Base-by-base conservation (phyloP, 1,139 yeast species). In the Geotrichum histeridarum region DNA sequence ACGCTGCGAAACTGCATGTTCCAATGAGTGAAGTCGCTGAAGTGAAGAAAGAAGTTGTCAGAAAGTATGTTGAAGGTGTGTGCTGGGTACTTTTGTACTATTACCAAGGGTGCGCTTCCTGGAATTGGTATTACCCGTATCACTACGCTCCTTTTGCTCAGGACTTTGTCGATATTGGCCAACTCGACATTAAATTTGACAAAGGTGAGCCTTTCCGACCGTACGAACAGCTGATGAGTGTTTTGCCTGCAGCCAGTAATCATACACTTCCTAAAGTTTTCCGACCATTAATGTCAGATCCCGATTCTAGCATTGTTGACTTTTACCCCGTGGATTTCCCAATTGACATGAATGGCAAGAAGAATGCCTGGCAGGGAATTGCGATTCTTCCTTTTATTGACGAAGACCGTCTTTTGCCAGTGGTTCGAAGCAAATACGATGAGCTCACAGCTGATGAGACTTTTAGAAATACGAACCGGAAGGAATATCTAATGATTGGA, bases 111-210 rank as follows among this genome's bases (percentile, higher is more conserved):
- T 93, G 98, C 72, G 95, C 96, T 0, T 91, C 98, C 0, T 94
- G 99, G 99, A 86, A 84, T 55, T 94, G 99, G 99, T 94, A 82
- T 69, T 94, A 85, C 64, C 99, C 98, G 0, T 93, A 84, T 67
- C 99, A 94, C 68, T 94, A 94, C 72, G 98, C 99, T 0, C 99
- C 99, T 17, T 90, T 93, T 76, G 98, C 98, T 0, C 78, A 86
- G 8, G 99, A 94, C 68, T 86, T 94, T 64, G 74, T 71, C 3
- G 79, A 82, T 50, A 71, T 90, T 45, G 77, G 79, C 1, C 82
- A 79, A 36, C 70, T 85, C 43, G 77, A 84, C 1, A 77, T 91
- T 47, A 71, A 74, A 42, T 91, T 93, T 66, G 77, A 79, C 11
- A 68, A 73, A 42, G 96, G 96, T 2, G 75, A 77, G 56, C 99